Evolutionary conservation across 352 stramenopile species (phyloP), one percentile per base, ranked within the genome.

Genomic region (Phytopythium aichiense): DNA sequence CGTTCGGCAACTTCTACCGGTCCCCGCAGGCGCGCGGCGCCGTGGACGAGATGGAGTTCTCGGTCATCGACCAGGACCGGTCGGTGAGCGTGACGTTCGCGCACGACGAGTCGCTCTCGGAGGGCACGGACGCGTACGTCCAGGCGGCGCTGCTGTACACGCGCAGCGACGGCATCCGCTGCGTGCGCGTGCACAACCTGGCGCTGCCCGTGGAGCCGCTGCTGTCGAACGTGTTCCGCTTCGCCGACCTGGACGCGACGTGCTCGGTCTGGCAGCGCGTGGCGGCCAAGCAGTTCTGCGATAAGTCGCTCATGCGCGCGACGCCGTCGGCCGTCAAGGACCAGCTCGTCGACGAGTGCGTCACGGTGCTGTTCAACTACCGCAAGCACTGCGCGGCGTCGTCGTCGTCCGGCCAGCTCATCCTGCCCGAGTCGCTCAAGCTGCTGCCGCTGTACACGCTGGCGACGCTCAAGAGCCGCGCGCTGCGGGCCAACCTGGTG

Each of bases 121-220:
- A 94, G 33, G 81, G 79, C 12, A 69, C 67, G 6, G 81, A 94
- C 56, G 82, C 84, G 31, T 96, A 88, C 67, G 83, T 98, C 63
- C 90, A 98, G 60, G 84, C 81, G 1, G 92, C 91, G 38, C 69
- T 98, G 55, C 74, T 98, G 25, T 97, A 97, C 66, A 97, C 89
- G 18, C 74, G 83, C 15, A 87, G 79, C 60, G 81, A 93, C 58
- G 89, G 89, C 35, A 74, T 94, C 40, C 87, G 91, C 56, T 91
- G 87, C 58, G 89, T 98, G 37, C 91, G 92, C 50, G 92, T 97
- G 58, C 92, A 98, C 75, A 98, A 96, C 60, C 58, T 97, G 35
- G 87, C 87, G 20, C 51, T 97, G 31, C 79, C 78, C 20, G 84
- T 92, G 33, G 84, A 93, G 25, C 71, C 74, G 7, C 66, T 95